These are phyloP conservation scores for Nakazawaea pomicola DNA, from an alignment of 805 yeast genomes.

Conservation along the genomic window DNA sequence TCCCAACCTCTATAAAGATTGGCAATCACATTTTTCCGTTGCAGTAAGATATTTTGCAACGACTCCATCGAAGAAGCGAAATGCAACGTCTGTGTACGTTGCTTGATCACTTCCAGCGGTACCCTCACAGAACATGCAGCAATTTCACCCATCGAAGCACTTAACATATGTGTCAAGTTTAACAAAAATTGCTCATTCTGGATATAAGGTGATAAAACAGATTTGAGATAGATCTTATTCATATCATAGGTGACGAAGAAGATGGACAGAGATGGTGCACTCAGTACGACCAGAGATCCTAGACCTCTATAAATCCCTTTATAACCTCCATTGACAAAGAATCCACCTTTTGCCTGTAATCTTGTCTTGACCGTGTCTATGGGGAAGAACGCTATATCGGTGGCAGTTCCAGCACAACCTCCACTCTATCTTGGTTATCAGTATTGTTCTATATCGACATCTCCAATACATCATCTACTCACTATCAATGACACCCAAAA, in stretches of 20 bases:
- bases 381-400: slow-evolving; percentile 93
- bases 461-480: background rate
- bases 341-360: slow-evolving; percentile 93
- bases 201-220: slow-evolving; percentile 18
- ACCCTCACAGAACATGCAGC: slow-evolving; percentile 93
- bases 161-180: slow-evolving; percentile 69
- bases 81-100: slow-evolving; percentile 78
- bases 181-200: slow-evolving; percentile 24
- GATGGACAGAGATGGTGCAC: slow-evolving; percentile 83
- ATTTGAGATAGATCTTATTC: slow-evolving; percentile 39
- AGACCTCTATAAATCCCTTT: slow-evolving; percentile 85
- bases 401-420: slow-evolving; percentile 93
- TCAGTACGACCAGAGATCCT: slow-evolving; percentile 90
- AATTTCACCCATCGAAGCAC: slow-evolving; percentile 87
- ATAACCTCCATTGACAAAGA: slow-evolving; percentile 90
- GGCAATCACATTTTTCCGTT: slow-evolving; percentile 50
- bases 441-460: background rate
- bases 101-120: slow-evolving; percentile 95
- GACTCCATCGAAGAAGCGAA: slow-evolving; percentile 60
- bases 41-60: slow-evolving; percentile 53
- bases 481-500: background rate
- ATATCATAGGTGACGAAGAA: slow-evolving; percentile 84
- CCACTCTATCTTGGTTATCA: slow-evolving; percentile 46
- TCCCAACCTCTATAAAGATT: slow-evolving; percentile 93
- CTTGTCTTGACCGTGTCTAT: slow-evolving; percentile 94